Evolutionary conservation across 2,329 filamentous ascomycete genomes (phyloP).

Genomic region (Aspergillus quadrilineatus): DNA sequence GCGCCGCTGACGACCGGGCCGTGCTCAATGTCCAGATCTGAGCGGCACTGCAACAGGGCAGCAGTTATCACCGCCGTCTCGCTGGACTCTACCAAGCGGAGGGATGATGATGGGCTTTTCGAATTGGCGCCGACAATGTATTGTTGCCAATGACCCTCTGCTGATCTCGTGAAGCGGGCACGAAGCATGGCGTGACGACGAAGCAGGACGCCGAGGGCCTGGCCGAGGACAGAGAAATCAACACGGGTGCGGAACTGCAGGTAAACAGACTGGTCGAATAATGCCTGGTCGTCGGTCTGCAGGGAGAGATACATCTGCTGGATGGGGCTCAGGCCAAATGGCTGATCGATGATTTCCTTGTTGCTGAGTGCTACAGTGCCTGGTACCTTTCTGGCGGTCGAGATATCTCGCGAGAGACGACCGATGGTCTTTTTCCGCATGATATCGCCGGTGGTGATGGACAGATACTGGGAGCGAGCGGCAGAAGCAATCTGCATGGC

Average conservation of each 20-base stretch:
- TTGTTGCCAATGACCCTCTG: background rate
- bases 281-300: background rate
- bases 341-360: background rate
- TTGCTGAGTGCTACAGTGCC: background rate
- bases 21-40: background rate
- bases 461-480: constrained; percentile 40
- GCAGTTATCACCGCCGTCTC: too few relatives aligned
- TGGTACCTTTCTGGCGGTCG: background rate
- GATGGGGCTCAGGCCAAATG: background rate
- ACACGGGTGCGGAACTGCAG: background rate
- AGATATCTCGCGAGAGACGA: too few relatives aligned
- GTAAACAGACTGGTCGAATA: background rate
- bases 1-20: background rate
- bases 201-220: background rate
- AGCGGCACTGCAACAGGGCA: too few relatives aligned
- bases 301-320: background rate
- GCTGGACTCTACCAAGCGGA: background rate
- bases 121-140: background rate
- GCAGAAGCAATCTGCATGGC: constrained; percentile 48
- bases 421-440: constrained; percentile 40
- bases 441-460: constrained; percentile 45
- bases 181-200: background rate
- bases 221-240: background rate
- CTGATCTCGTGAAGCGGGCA: background rate
- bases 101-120: too few relatives aligned